Conservation (phyloP, 2,329 filamentous ascomycete species). For the Plectosphaerella sp. region DNA sequence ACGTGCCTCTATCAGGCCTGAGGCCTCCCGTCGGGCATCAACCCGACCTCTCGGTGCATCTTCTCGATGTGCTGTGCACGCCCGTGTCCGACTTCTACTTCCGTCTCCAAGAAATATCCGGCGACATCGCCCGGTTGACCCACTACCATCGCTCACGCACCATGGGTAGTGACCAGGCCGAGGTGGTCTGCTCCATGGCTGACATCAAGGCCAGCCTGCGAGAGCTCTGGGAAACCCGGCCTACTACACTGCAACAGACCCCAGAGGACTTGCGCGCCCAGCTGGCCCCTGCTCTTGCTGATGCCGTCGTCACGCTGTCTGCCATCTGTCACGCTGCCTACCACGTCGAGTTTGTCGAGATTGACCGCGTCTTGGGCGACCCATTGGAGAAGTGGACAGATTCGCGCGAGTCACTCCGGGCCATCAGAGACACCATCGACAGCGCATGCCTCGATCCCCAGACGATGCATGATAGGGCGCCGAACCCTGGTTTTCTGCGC, state of each 20-base stretch:
- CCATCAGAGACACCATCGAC: constrained; percentile 13
- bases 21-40: neutral
- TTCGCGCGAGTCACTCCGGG: constrained; percentile 9
- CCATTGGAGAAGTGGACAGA: constrained; percentile 11
- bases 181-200: constrained; percentile 10
- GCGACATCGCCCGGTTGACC: constrained; percentile 12
- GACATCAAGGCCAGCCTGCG: constrained; percentile 9
- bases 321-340: constrained; percentile 15
- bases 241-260: constrained; percentile 9
- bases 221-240: constrained; percentile 11
- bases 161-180: constrained; percentile 14
- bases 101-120: constrained; percentile 13
- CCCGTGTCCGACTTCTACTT: constrained; percentile 16
- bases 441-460: neutral
- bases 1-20: constrained; percentile 1
- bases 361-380: constrained; percentile 16
- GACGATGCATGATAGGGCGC: no score
- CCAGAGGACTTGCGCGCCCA: constrained; percentile 9
- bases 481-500: constrained; percentile 14
- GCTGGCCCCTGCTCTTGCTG: constrained; percentile 11
- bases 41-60: constrained; percentile 4
- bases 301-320: constrained; percentile 10
- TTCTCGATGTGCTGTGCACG: constrained; percentile 11
- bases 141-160: constrained; percentile 18
- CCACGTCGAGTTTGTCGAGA: constrained; percentile 15